These are phyloP conservation scores for Strigomonas oncopelti DNA, from an alignment of 208 protist genomes.

Conservation along the genomic window DNA sequence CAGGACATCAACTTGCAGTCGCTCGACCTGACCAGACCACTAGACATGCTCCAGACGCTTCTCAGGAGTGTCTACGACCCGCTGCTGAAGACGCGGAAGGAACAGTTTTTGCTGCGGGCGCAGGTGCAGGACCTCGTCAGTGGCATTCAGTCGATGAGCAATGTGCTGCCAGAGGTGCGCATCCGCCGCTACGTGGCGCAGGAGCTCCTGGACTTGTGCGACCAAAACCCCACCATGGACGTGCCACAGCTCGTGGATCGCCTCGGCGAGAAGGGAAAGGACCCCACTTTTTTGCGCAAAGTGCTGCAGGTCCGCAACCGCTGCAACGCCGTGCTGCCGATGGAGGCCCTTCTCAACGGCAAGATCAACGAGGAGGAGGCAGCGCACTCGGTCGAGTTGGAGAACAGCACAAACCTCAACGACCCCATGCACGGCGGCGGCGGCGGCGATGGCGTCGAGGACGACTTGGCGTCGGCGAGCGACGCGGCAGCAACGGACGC, in stretches of 20 bases:
- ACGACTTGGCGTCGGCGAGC: background rate
- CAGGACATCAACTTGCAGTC: slow-evolving; percentile 63
- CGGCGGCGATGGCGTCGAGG: background rate
- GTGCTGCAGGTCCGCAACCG: slow-evolving; percentile 61
- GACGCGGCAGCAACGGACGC: background rate
- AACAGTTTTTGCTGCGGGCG: slow-evolving; percentile 38
- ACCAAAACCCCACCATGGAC: slow-evolving; percentile 49
- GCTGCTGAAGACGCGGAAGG: slow-evolving; percentile 38
- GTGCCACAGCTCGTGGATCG: slow-evolving; percentile 66
- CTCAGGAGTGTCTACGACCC: slow-evolving; percentile 77
- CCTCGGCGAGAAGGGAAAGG: slow-evolving; percentile 52
- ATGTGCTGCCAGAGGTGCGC: slow-evolving; percentile 58
- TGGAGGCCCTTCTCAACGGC: slow-evolving; percentile 41
- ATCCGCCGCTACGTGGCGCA: slow-evolving; percentile 66
- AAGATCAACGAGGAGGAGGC: slow-evolving; percentile 27
- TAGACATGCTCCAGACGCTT: slow-evolving; percentile 53
- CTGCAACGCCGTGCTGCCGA: slow-evolving; percentile 52
- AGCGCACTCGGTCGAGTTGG: slow-evolving; percentile 8
- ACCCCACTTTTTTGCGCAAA: slow-evolving; percentile 56
- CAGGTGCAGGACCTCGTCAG: slow-evolving; percentile 75
- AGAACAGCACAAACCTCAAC: background rate
- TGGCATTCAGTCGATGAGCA: slow-evolving; percentile 52
- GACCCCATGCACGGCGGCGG: background rate
- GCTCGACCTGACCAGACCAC: slow-evolving; percentile 52
- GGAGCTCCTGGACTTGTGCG: slow-evolving; percentile 73